Evolutionary conservation across 2,329 filamentous ascomycete genomes (phyloP).

Genomic region (Clarireedia sp.): DNA sequence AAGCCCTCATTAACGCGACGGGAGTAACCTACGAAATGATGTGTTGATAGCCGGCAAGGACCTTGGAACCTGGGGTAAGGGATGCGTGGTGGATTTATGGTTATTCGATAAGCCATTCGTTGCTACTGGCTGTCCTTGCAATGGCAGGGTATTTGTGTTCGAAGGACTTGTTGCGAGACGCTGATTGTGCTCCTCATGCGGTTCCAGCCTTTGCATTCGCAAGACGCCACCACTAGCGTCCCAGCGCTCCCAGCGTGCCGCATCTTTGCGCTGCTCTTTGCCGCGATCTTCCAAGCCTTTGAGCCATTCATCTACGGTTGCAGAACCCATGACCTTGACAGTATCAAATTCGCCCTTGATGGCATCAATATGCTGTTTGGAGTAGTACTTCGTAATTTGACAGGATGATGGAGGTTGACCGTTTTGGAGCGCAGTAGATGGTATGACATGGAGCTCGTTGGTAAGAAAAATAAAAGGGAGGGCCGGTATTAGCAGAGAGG

Average conservation of each 20-base stretch:
- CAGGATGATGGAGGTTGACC: constrained; percentile 39
- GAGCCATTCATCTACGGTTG: constrained; percentile 67
- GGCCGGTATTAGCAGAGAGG: constrained; percentile 56
- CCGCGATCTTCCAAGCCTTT: constrained; percentile 64
- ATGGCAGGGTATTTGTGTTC: neutral
- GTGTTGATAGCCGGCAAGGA: constrained; percentile 12
- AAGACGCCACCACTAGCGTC: constrained; percentile 32
- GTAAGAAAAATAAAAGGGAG: constrained; percentile 62
- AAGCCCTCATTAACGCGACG: neutral
- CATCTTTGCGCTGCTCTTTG: constrained; percentile 50
- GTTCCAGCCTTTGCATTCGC: constrained; percentile 17
- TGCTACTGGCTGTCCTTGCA: neutral
- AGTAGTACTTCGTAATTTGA: constrained; percentile 59
- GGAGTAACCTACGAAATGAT: constrained; percentile 9
- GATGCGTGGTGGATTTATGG: neutral
- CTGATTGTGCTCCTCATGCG: constrained; percentile 10
- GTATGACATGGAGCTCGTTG: constrained; percentile 50
- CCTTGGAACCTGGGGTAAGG: constrained; percentile 7
- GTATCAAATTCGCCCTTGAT: constrained; percentile 55
- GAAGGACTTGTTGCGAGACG: neutral
- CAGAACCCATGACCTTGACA: constrained; percentile 57
- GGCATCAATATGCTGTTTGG: constrained; percentile 51
- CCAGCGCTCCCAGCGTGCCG: constrained; percentile 70
- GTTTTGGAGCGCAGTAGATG: constrained; percentile 46
- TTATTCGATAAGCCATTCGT: neutral